Evolutionary conservation across 768 basidiomycete species (phyloP), one percentile per base, ranked within the genome.

Genomic region (Tricholoma terreum): DNA sequence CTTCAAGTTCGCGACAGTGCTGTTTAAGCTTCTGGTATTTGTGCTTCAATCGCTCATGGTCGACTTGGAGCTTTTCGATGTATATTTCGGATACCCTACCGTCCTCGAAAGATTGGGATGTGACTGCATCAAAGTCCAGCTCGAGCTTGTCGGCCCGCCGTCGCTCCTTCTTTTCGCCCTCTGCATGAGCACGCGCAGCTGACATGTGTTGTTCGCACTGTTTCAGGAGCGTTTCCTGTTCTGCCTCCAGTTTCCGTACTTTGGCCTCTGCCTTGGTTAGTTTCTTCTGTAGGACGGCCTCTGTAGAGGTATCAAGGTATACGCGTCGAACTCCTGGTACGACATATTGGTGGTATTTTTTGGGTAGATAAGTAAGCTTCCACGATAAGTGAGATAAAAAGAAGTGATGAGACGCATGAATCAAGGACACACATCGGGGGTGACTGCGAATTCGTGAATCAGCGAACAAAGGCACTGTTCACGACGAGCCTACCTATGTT

Each of bases 331-430:
- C 68, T 49, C 71, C 69, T 6, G 80, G 76, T 3, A 74, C 45
- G 33, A 83, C 69, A 62, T 75, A 82, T 38, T 71, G 69, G 64
- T 81, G 80, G 61, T 80, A 80, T 65, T 79, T 80, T 58, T 73
- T 68, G 5, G 81, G 80, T 17, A 84, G 71, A 53, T 75, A 77
- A 4, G 74, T 55, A 45, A 65, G 35, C 62, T 65, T 30, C 10
- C 21, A 5, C 21, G 21, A 19, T 33, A 31, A 2, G 3, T 14
- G 17, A 24, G 12, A 22, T 60, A 36, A 58, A 31, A 24, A 33
- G 14, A 24, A n/a, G 17, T 1, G 33, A 27, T 36, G 5, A 14
- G 21, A 45, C 21, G 43, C 48, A 27, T 33, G 40, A 33, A 51
- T 9, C 24, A 46, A 50, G 31, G 24, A 63, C 66, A 30, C 15